Evolutionary conservation across 768 basidiomycete species (phyloP).

Genomic region (Pholiota conissans): DNA sequence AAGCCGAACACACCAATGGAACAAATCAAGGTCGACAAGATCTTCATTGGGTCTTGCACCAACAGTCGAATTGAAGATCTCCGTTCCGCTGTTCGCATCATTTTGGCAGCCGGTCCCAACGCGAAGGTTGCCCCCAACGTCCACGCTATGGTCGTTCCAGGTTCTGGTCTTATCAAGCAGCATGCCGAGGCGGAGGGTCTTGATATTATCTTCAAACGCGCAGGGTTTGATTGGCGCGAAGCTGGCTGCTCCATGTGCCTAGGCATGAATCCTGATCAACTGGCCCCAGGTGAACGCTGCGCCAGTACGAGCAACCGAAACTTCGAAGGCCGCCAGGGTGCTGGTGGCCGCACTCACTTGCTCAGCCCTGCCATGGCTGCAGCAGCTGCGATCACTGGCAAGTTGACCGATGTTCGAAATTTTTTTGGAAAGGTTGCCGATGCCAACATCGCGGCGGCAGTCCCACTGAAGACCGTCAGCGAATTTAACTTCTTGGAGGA

Average conservation of each 20-base stretch:
- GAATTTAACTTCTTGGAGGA: slow-evolving; percentile 80
- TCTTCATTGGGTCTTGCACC: slow-evolving; percentile 94
- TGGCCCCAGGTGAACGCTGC: slow-evolving; percentile 80
- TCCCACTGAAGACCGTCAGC: slow-evolving; percentile 68
- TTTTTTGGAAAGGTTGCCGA: slow-evolving; percentile 52
- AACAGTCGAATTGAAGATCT: slow-evolving; percentile 94
- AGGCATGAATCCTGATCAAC: slow-evolving; percentile 94
- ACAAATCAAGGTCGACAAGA: slow-evolving; percentile 80
- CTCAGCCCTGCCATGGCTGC: slow-evolving; percentile 92
- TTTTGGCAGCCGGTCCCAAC: slow-evolving; percentile 70
- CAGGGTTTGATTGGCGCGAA: slow-evolving; percentile 94
- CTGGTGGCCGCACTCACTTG: slow-evolving; percentile 87
- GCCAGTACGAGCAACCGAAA: slow-evolving; percentile 93
- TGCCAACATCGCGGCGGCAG: slow-evolving; percentile 40
- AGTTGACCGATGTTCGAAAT: slow-evolving; percentile 83
- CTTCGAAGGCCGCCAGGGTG: slow-evolving; percentile 88
- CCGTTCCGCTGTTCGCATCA: slow-evolving; percentile 78
- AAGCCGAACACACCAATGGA: slow-evolving; percentile 76
- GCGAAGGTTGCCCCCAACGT: slow-evolving; percentile 75
- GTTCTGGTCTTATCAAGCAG: slow-evolving; percentile 87
- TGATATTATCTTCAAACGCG: slow-evolving; percentile 82
- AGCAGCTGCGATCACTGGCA: slow-evolving; percentile 85
- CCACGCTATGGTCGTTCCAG: slow-evolving; percentile 89
- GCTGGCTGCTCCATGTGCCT: slow-evolving; percentile 96
- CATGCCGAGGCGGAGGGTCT: slow-evolving; percentile 91